Conservation (phyloP, 2,329 filamentous ascomycete species). For the Sporothrix phasma region DNA sequence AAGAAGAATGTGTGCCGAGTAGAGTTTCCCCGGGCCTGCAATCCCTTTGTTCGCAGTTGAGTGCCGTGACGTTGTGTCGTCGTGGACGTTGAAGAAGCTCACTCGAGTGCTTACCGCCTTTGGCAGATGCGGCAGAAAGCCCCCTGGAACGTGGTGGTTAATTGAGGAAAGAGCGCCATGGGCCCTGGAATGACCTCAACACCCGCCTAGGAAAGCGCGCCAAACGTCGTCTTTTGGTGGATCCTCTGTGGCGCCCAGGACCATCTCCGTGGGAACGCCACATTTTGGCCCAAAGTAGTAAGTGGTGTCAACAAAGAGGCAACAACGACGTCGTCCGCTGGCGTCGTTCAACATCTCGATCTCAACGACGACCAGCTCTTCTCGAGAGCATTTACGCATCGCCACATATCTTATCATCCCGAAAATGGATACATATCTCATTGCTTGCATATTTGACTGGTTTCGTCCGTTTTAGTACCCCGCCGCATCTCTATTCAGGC, state of each 20-base stretch:
- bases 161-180: not conserved
- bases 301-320: slow-evolving; percentile 24
- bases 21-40: not conserved
- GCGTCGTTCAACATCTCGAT: not conserved
- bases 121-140: not conserved
- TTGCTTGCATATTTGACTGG: not conserved
- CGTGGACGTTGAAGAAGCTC: not conserved
- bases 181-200: not conserved
- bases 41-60: not conserved
- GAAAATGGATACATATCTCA: not conserved
- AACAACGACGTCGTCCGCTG: not conserved
- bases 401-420: not conserved
- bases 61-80: not conserved
- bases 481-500: not conserved
- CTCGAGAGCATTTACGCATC: not conserved
- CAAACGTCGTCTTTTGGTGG: not conserved
- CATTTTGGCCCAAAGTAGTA: slow-evolving; percentile 21
- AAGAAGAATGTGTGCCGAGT: not conserved
- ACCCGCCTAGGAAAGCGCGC: not conserved
- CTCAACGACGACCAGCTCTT: not conserved
- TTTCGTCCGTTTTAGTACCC: not conserved
- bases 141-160: not conserved
- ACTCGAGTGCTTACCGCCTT: slow-evolving; percentile 10
- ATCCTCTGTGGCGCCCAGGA: not conserved
- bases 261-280: slow-evolving; percentile 22